Evolutionary conservation across 805 yeast species (phyloP).

Genomic region (Candida insectorum): DNA sequence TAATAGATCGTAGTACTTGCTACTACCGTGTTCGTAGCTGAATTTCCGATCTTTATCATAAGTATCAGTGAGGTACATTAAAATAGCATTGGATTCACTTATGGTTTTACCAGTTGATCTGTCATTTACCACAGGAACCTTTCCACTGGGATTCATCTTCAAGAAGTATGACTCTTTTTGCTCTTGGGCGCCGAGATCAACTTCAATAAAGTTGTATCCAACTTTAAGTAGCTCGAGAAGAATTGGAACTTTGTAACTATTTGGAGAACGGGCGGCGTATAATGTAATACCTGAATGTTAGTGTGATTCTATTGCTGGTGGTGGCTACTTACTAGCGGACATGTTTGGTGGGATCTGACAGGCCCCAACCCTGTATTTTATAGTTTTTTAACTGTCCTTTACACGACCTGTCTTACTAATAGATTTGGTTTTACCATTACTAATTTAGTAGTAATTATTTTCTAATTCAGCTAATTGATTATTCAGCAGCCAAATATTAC

Average conservation of each 20-base stretch:
- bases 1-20: slow-evolving; percentile 48
- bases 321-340: background rate
- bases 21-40: slow-evolving; percentile 34
- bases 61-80: slow-evolving; percentile 56
- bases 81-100: slow-evolving; percentile 61
- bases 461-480: too few relatives aligned
- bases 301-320: slow-evolving; percentile 1
- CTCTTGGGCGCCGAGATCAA: slow-evolving; percentile 40
- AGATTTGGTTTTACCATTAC: too few relatives aligned
- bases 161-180: slow-evolving; percentile 59
- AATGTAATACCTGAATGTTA: slow-evolving; percentile 11
- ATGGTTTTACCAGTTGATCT: slow-evolving; percentile 43
- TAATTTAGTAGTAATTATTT: too few relatives aligned
- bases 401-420: too few relatives aligned
- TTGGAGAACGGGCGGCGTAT: slow-evolving; percentile 37
- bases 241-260: slow-evolving; percentile 41
- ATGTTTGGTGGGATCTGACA: too few relatives aligned
- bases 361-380: too few relatives aligned
- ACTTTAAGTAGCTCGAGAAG: slow-evolving; percentile 41
- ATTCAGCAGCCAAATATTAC: too few relatives aligned
- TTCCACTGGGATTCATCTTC: slow-evolving; percentile 58
- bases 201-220: slow-evolving; percentile 35
- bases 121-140: slow-evolving; percentile 54
- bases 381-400: too few relatives aligned
- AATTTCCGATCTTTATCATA: slow-evolving; percentile 54